Conservation (phyloP, 2,329 filamentous ascomycete species). For the Tolypocladium cylindrosporum region DNA sequence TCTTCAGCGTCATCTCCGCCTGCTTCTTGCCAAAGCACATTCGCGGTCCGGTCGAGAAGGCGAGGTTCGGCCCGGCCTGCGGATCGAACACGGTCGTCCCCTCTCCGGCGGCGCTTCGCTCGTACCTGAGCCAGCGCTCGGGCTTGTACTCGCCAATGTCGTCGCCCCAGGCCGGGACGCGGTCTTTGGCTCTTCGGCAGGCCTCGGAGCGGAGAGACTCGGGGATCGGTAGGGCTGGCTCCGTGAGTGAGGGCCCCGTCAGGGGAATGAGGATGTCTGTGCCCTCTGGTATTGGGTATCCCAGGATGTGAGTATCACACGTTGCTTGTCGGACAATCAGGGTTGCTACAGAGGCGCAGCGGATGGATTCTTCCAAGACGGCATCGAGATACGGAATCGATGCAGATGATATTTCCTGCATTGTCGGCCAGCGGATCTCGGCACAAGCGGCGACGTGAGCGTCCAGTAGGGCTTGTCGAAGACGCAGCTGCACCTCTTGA, state of each 20-base stretch:
- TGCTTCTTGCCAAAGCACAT: conserved; percentile 28
- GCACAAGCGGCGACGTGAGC: conserved; percentile 11
- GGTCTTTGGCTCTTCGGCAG: conserved; percentile 12
- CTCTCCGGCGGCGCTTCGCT: conserved; percentile 3
- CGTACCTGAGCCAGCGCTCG: conserved; percentile 24
- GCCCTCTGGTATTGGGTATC: conserved; percentile 21
- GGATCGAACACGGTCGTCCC: conserved; percentile 16
- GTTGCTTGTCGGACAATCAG: conserved; percentile 18
- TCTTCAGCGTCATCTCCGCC: conserved; percentile 23
- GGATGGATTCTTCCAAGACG: conserved; percentile 24
- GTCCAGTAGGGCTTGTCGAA: conserved; percentile 14
- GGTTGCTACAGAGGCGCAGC: conserved; percentile 17
- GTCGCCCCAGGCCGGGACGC: conserved; percentile 18
- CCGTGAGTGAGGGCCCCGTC: conserved; percentile 17
- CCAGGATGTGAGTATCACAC: conserved; percentile 22
- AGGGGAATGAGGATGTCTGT: conserved; percentile 19
- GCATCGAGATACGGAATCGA: conserved; percentile 26
- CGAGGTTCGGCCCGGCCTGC: conserved; percentile 22
- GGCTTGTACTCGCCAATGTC: conserved; percentile 22
- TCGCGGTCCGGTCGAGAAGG: conserved; percentile 25
- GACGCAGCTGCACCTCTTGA: conserved; percentile 11
- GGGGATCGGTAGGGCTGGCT: conserved; percentile 14
- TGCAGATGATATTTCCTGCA: conserved; percentile 16
- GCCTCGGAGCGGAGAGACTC: conserved; percentile 17
- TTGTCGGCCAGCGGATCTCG: conserved; percentile 15